Base-by-base conservation (phyloP, 2,329 filamentous ascomycete genomes). In the Cladosporium phlei region DNA sequence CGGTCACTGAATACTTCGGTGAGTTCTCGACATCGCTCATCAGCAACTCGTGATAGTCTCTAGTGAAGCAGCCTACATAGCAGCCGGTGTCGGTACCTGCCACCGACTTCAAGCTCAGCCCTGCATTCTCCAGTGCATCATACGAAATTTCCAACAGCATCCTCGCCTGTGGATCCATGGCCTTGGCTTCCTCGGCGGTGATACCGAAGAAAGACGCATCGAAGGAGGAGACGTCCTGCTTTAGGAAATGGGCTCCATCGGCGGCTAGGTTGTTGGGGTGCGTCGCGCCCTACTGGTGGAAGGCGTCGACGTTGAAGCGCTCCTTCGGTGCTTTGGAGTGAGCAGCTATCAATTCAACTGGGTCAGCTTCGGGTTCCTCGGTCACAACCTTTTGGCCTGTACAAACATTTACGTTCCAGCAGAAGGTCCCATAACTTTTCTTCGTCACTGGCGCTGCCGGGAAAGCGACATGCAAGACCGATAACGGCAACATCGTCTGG, bases 191-290 rank as follows among this genome's bases (percentile, higher is more conserved):
- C 12, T 43, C 38, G 3, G 47, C 46, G 29, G 30, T 50, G 19
- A 57, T 52, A n/a, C 44, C 42, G 46, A 61, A 61, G 44, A 61
- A 61, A 1, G 48, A 33, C 6, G 52, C 53, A 35, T 61, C 59
- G 37, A 60, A 60, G 5, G 47, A 14, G 22, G 19, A 27, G 25
- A 52, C 45, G 38, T 61, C 54, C 28, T 59, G 52, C 29, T 56
- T 50, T 5, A 59, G 55, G 14, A 56, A 50, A 47, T 60, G 57
- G 2, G 12, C 30, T 3, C 28, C 12, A 3, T 33, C 28, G 8
- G 28, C 39, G 6, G 28, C 32, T 19, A 28, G 22, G 25, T 38
- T 38, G 35, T 22, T 22, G 8, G n/a, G 19, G 32, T 33, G 40
- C 17, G 24, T 45, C 16, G 52, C 52, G 35, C 53, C 46, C 10